Evolutionary conservation across 192 early-diverging fungal species (phyloP).

Genomic region (Jimgerdemannia flammicorona): DNA sequence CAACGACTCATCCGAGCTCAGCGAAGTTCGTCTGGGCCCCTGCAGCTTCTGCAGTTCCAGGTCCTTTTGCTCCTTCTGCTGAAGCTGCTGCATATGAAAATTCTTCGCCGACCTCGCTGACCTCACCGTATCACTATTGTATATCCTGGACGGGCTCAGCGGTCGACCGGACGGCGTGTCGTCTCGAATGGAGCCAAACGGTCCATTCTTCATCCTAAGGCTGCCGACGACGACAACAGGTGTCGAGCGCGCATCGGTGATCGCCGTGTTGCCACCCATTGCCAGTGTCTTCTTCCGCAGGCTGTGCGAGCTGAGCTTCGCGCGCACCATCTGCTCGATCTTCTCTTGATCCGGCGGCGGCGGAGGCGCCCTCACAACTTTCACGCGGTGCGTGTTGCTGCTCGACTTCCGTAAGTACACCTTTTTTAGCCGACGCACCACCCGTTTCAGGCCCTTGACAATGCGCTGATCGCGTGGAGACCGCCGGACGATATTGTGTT

Average conservation of each 20-base stretch:
- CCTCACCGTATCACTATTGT: background rate
- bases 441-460: conserved; percentile 38
- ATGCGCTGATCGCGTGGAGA: conserved; percentile 50
- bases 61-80: conserved; percentile 7
- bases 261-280: conserved; percentile 21
- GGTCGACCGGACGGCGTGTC: background rate
- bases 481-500: conserved; percentile 29
- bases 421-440: conserved; percentile 25
- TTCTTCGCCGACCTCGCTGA: background rate
- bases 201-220: conserved; percentile 2
- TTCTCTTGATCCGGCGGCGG: conserved; percentile 22
- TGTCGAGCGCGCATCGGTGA: conserved; percentile 17
- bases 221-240: conserved; percentile 34
- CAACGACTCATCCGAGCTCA: background rate
- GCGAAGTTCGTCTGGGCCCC: background rate
- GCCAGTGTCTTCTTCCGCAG: conserved; percentile 18
- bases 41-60: conserved; percentile 4
- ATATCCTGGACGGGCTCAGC: background rate
- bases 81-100: conserved; percentile 9
- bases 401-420: conserved; percentile 18
- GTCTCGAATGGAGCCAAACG: background rate
- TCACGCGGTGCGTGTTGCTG: conserved; percentile 12
- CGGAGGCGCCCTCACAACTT: conserved; percentile 29
- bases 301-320: conserved; percentile 14
- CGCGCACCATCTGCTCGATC: conserved; percentile 22